These are phyloP conservation scores for Daphne laureola DNA, from an alignment of 441 rosid species.

Conservation along the genomic window DNA sequence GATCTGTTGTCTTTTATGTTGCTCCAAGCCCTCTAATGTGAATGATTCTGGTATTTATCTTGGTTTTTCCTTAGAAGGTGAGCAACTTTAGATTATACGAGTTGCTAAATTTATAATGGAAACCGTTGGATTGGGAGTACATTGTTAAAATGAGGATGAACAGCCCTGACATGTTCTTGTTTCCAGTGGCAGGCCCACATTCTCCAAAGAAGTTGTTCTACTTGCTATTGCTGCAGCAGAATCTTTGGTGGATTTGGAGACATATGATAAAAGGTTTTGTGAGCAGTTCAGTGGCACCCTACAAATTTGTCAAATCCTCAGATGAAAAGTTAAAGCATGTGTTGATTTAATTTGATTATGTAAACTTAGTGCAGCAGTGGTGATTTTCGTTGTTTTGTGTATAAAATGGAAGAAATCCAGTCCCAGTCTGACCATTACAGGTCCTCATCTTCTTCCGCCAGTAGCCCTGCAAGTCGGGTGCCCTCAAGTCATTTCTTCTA, in stretches of 20 bases:
- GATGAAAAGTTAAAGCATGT: constrained; percentile 1
- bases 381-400: too few relatives aligned
- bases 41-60: too few relatives aligned
- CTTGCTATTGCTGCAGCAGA: neutral
- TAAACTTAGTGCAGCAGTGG: constrained; percentile 9
- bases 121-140: too few relatives aligned
- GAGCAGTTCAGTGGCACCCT: constrained; percentile 5
- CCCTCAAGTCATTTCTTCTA: constrained; percentile 97
- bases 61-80: too few relatives aligned
- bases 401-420: constrained; percentile 92
- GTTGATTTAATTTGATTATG: constrained; percentile 16
- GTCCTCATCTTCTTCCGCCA: constrained; percentile 94
- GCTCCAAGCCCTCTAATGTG: too few relatives aligned
- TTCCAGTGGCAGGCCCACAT: too few relatives aligned
- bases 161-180: too few relatives aligned
- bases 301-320: constrained; percentile 8
- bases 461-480: constrained; percentile 96
- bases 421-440: constrained; percentile 89
- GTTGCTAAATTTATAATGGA: too few relatives aligned
- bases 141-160: too few relatives aligned
- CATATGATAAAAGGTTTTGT: constrained; percentile 1
- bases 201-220: neutral
- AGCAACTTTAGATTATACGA: too few relatives aligned
- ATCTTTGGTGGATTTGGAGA: constrained; percentile 5
- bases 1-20: too few relatives aligned